Evolutionary conservation across 2,329 filamentous ascomycete species (phyloP).

Genomic region (Aspergillus persii): DNA sequence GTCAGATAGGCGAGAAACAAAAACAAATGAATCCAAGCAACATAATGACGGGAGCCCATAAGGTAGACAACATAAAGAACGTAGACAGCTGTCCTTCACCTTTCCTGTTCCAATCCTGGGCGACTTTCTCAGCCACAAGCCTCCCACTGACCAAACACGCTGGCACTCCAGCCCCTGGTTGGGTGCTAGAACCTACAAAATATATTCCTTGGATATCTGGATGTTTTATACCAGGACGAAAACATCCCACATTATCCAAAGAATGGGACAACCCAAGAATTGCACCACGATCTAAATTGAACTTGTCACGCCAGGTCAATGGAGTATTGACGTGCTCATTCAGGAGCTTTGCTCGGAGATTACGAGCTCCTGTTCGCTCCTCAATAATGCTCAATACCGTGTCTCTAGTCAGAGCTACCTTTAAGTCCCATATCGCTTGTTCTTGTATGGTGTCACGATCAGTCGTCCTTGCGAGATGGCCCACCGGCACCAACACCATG

Average conservation of each 20-base stretch:
- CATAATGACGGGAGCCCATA: too few species aligned
- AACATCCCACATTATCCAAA: constrained; percentile 56
- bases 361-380: constrained; percentile 57
- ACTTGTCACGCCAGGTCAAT: constrained; percentile 60
- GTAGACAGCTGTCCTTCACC: too few species aligned
- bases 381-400: constrained; percentile 35
- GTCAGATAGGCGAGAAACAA: too few species aligned
- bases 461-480: constrained; percentile 46
- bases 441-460: neutral
- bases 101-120: too few species aligned
- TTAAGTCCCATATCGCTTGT: neutral
- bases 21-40: too few species aligned
- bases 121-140: too few species aligned
- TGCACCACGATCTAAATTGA: constrained; percentile 73
- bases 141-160: too few species aligned
- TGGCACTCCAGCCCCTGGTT: constrained; percentile 74
- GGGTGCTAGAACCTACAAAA: constrained; percentile 72
- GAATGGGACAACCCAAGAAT: constrained; percentile 70
- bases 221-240: constrained; percentile 33
- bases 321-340: constrained; percentile 68
- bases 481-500: constrained; percentile 70
- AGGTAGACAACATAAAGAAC: too few species aligned
- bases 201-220: constrained; percentile 45
- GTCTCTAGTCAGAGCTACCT: neutral
- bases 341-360: constrained; percentile 48